Conservation (phyloP, 164 flowering plant genomes). For the Tetracentron sinense region DNA sequence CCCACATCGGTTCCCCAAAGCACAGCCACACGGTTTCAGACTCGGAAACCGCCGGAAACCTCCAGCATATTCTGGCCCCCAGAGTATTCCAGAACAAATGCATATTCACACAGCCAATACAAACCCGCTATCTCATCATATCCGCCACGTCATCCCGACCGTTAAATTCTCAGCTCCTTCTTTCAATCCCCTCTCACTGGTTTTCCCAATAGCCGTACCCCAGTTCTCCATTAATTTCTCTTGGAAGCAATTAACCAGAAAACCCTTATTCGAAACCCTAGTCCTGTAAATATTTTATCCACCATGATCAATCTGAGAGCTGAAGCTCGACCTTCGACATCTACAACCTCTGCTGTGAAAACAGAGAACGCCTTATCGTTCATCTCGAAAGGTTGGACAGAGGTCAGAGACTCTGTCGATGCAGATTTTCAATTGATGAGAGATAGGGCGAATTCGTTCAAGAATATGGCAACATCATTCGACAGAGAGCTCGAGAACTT, state of each 20-base stretch:
- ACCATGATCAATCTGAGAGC: constrained; percentile 27
- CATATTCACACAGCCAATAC: constrained; percentile 2
- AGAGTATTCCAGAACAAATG: not conserved
- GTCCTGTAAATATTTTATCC: not conserved
- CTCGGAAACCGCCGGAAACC: not conserved
- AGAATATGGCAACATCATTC: constrained; percentile 51
- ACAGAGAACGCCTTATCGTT: constrained; percentile 48
- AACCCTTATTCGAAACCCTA: not conserved
- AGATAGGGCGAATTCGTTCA: constrained; percentile 54
- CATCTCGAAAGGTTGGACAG: constrained; percentile 64
- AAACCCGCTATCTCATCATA: constrained; percentile 2
- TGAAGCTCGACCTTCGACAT: constrained; percentile 26
- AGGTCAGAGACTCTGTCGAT: constrained; percentile 64
- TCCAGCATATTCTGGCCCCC: constrained; percentile 2
- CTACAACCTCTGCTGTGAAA: constrained; percentile 26
- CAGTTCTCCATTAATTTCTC: too few relatives aligned
- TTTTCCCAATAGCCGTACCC: not conserved
- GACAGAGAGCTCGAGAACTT: constrained; percentile 62
- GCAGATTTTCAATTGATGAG: constrained; percentile 59
- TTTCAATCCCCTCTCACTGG: not conserved
- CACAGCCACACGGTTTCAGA: too few relatives aligned
- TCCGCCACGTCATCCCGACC: constrained; percentile 4
- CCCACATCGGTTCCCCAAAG: too few relatives aligned
- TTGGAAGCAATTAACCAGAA: not conserved
- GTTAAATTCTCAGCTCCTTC: constrained; percentile 4